Percentiles rank a stretch among this genome's conserved stretches.
Evolutionary conservation across 2,329 filamentous ascomycete genomes (phyloP).

Genomic region (Colletotrichum tamarilloi): DNA sequence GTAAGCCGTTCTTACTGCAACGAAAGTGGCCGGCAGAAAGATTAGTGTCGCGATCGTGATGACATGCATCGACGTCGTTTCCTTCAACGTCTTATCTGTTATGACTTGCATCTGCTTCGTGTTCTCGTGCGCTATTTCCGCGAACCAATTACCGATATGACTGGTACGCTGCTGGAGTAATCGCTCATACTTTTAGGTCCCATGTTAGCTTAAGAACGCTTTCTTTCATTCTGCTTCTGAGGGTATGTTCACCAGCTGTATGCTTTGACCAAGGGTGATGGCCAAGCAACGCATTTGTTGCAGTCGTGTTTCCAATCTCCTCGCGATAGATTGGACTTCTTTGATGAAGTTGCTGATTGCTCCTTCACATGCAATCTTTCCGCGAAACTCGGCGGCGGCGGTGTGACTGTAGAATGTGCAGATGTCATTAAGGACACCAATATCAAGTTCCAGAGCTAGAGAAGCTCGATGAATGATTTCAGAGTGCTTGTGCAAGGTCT

Average conservation of each 20-base stretch:
- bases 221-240: background rate
- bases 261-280: background rate
- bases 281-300: background rate
- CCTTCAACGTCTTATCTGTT: background rate
- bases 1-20: conserved; percentile 16
- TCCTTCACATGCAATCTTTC: background rate
- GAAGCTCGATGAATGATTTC: background rate
- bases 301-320: background rate
- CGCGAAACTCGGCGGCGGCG: background rate
- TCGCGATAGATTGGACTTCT: background rate
- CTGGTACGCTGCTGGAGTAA: background rate
- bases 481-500: background rate
- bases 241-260: background rate
- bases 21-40: conserved; percentile 12
- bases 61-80: conserved; percentile 10
- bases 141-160: background rate
- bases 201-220: background rate
- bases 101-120: background rate
- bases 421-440: background rate
- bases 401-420: background rate
- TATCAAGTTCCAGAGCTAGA: background rate
- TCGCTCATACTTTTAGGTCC: background rate
- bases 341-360: background rate
- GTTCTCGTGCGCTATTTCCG: background rate
- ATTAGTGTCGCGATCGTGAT: background rate